phyloP scores from a whole-genome alignment of 129 eudicot genomes.

The Tagetes patula region DNA sequence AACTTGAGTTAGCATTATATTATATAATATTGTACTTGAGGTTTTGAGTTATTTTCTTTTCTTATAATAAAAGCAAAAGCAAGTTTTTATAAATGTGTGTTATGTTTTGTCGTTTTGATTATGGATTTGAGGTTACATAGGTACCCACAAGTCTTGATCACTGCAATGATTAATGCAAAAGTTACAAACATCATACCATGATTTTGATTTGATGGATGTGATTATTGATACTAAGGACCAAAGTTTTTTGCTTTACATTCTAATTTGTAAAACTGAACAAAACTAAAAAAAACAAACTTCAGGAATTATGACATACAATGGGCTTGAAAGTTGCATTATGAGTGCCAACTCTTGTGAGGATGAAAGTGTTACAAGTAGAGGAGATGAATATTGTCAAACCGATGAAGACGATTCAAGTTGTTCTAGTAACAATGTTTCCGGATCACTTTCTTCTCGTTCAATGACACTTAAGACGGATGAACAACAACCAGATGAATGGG shows the following conservation, averaged over 20 bases:
- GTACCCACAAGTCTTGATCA: neutral
- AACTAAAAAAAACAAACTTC: constrained; percentile 24
- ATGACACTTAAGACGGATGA: constrained; percentile 58
- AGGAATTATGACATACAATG: constrained; percentile 87
- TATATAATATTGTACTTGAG: too few species aligned
- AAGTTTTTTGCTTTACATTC: neutral
- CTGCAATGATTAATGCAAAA: neutral
- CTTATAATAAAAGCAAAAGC: too few species aligned
- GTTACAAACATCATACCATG: neutral
- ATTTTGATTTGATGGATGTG: neutral
- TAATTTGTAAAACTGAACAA: constrained; percentile 8
- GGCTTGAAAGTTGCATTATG: constrained; percentile 78
- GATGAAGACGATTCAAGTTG: constrained; percentile 77
- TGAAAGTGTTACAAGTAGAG: constrained; percentile 61
- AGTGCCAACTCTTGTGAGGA: constrained; percentile 49
- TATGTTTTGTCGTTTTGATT: too few species aligned
- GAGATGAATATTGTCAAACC: constrained; percentile 47
- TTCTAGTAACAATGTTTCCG: constrained; percentile 67
- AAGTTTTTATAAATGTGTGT: too few species aligned
- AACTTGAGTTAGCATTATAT: too few species aligned
- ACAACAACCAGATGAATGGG: constrained; percentile 53
- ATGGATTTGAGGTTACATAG: neutral
- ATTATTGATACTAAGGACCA: constrained; percentile 16
- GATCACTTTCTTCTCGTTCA: constrained; percentile 69
- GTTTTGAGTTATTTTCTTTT: too few species aligned